Conservation (phyloP, 2,329 filamentous ascomycete species). For the Scytalidium sp. region DNA sequence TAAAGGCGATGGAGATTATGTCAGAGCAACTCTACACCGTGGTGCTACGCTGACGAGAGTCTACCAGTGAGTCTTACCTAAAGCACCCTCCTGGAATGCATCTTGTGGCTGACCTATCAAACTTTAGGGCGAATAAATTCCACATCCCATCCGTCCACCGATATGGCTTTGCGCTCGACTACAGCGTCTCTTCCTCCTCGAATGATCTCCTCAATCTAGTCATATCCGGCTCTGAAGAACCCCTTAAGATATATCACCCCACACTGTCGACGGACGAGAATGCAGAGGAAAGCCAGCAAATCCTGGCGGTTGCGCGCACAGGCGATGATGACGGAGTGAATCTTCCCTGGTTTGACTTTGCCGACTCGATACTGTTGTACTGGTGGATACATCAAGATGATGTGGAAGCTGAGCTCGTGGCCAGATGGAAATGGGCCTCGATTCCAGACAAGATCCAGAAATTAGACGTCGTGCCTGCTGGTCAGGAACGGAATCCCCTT, state of each 20-base stretch:
- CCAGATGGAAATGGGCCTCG: background rate
- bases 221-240: background rate
- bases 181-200: conserved; percentile 1
- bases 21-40: too few relatives aligned
- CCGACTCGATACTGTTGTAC: conserved; percentile 8
- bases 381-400: conserved; percentile 11
- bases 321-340: conserved; percentile 10
- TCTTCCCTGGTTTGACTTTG: conserved; percentile 11
- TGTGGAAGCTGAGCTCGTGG: background rate
- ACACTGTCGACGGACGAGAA: background rate
- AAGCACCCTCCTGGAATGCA: background rate
- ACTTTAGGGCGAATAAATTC: background rate
- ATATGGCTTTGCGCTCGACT: conserved; percentile 8
- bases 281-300: background rate
- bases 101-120: background rate
- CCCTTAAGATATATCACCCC: background rate
- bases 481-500: background rate
- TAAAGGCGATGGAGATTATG: too few relatives aligned
- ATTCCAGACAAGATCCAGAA: background rate
- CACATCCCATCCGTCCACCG: background rate
- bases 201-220: conserved; percentile 1
- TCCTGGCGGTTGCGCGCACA: conserved; percentile 3
- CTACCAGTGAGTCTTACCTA: conserved; percentile 5
- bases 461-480: background rate
- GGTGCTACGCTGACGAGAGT: conserved; percentile 10